Evolutionary conservation across 2,329 filamentous ascomycete species (phyloP), one percentile per base, ranked within the genome.

Genomic region (Aspergillus sp.): DNA sequence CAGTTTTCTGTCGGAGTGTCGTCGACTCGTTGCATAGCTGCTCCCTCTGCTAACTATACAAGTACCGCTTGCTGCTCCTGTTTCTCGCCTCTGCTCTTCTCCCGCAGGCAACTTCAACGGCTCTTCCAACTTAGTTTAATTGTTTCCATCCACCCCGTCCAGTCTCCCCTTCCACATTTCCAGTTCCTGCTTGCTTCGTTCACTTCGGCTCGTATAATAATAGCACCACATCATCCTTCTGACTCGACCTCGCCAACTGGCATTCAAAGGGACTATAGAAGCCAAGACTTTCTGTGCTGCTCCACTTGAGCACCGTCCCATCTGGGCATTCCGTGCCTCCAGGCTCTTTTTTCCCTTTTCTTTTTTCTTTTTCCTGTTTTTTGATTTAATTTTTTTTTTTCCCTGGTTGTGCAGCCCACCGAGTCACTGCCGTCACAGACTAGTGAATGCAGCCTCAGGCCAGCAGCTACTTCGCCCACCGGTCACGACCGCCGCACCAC

Each of bases 381-480:
- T 39, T 48, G 26, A 50, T 53, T 44, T 47, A 51, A 44, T 48
- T 59, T 50, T 48, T 50, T 51, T 53, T 49, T 54, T 49, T 47
- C 38, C 30, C 47, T 15, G 51, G 22, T 43, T 55, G 56, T 53
- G 36, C 22, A 58, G 57, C 52, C 52, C 44, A 7, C 39, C 59
- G 34, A 36, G 13, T 36, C 34, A 60, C 54, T 62, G 61, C 60
- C 64, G 64, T 67, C 64, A 67, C 60, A 55, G 48, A 43, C 55
- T 45, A 17, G 26, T 42, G 55, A 57, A 55, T 42, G 55, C 59
- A 55, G 62, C 62, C 65, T 67, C 59, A 67, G 65, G 65, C 65
- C 64, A 60, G 17, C 44, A 60, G 17, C 44, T 13, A 51, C 55
- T 30, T 30, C 26, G 9, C 26, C 26, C 38, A 56, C 20, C 57